A percentile compares a stretch with the other conserved stretches of the same genome.
phyloP scores from a whole-genome alignment of 805 yeast genomes.

The Suhomyces vadensis region DNA sequence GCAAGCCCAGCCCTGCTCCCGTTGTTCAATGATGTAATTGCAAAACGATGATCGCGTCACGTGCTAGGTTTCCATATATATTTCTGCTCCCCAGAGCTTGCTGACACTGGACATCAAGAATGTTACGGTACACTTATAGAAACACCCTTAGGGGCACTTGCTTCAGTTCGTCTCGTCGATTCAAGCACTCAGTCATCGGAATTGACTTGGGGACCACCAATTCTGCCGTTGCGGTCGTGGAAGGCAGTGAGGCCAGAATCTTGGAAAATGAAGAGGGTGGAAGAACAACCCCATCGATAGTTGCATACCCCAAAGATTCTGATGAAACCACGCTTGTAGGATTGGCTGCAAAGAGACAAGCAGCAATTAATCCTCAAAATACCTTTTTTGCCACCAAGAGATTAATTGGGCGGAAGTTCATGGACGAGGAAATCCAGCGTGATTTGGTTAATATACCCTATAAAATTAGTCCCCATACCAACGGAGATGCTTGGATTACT shows the following conservation, averaged over 20 bases:
- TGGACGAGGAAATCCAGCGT: constrained; percentile 68
- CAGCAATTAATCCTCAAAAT: constrained; percentile 70
- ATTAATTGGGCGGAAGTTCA: constrained; percentile 70
- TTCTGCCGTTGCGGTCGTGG: constrained; percentile 79
- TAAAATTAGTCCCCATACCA: constrained; percentile 54
- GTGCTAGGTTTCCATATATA: not conserved
- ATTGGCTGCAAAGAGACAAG: constrained; percentile 73
- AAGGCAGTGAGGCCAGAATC: constrained; percentile 61
- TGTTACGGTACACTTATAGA: constrained; percentile 1
- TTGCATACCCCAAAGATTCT: constrained; percentile 53
- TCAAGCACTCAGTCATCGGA: constrained; percentile 54
- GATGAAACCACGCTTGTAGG: constrained; percentile 49
- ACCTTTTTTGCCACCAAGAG: constrained; percentile 83
- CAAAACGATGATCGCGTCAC: constrained; percentile 1
- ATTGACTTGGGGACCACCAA: constrained; percentile 86
- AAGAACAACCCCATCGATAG: constrained; percentile 78
- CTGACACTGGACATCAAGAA: not conserved
- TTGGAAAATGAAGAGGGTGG: constrained; percentile 79
- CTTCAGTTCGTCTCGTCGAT: not conserved
- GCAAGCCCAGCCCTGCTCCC: no score
- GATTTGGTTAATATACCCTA: constrained; percentile 66
- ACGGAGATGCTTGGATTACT: constrained; percentile 72
- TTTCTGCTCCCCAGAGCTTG: not conserved
- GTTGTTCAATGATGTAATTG: not conserved
- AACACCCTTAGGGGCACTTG: not conserved